Percentiles rank a stretch among this genome's conserved stretches.
Conservation (phyloP, 805 yeast species). For the Teunomyces panamensis region DNA sequence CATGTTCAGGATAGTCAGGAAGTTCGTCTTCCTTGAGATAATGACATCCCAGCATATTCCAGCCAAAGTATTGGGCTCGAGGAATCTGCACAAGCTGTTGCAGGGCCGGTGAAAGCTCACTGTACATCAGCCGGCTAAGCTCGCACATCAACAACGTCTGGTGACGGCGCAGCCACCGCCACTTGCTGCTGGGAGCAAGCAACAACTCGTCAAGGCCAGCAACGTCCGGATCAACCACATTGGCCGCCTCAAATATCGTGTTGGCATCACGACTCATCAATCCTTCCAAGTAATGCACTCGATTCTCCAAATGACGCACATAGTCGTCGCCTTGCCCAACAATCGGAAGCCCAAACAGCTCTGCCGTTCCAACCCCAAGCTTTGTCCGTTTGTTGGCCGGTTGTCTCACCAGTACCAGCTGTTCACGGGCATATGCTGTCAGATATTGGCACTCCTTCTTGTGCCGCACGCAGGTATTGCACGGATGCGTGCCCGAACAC, state of each 20-base stretch:
- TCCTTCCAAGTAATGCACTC: conserved; percentile 39
- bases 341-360: conserved; percentile 18
- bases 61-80: conserved; percentile 58
- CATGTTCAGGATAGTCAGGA: conserved; percentile 31
- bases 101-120: conserved; percentile 31
- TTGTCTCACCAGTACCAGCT: background rate
- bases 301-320: conserved; percentile 35
- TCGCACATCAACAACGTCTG: conserved; percentile 42
- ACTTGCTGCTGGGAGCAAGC: conserved; percentile 37
- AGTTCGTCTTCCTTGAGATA: conserved; percentile 37
- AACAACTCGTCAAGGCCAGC: conserved; percentile 14
- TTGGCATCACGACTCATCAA: conserved; percentile 18
- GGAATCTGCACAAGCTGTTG: conserved; percentile 43
- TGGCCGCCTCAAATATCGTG: conserved; percentile 9
- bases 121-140: conserved; percentile 32
- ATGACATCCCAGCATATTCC: conserved; percentile 63
- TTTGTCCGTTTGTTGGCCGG: background rate
- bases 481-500: conserved; percentile 54
- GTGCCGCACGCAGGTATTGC: conserved; percentile 43
- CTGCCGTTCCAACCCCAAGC: conserved; percentile 6
- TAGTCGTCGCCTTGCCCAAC: conserved; percentile 18
- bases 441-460: conserved; percentile 31
- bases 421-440: conserved; percentile 5
- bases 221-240: conserved; percentile 19
- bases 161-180: conserved; percentile 47